A percentile compares a stretch with the other conserved stretches of the same genome.
These are phyloP conservation scores for Amphirosellinia nigrospora DNA, from an alignment of 495 filamentous ascomycete genomes.

Conservation along the genomic window DNA sequence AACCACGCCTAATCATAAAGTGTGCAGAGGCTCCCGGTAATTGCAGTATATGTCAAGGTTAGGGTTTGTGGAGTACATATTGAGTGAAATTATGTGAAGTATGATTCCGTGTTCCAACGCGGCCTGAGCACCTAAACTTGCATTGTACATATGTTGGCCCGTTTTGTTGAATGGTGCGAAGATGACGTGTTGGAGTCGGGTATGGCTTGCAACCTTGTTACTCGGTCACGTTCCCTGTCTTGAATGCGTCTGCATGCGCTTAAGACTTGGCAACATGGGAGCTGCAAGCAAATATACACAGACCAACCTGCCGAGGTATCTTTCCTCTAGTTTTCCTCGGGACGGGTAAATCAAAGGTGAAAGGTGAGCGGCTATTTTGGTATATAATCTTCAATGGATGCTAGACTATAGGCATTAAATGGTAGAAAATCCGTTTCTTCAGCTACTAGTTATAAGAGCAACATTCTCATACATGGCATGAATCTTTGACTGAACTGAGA, in stretches of 20 bases:
- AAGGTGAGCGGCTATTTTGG: neutral
- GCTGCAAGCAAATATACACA: neutral
- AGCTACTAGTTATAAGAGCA: neutral
- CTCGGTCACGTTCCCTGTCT: conserved; percentile 21
- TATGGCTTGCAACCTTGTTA: too few relatives aligned
- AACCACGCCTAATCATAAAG: neutral
- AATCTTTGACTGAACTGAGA: neutral
- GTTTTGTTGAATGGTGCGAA: neutral
- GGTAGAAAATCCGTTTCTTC: neutral
- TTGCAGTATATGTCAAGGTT: conserved; percentile 17
- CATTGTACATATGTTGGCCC: neutral
- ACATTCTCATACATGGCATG: neutral
- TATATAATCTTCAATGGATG: neutral
- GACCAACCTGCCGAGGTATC: neutral
- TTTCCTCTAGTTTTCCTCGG: neutral
- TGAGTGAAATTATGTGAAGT: conserved; percentile 6
- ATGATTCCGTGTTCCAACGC: neutral
- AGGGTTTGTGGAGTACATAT: conserved; percentile 14
- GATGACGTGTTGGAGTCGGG: conserved; percentile 13
- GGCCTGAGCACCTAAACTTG: conserved; percentile 15
- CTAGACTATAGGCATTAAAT: neutral
- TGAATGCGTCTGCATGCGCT: conserved; percentile 16
- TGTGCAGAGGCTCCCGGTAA: neutral
- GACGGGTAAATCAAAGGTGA: conserved; percentile 6
- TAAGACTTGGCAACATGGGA: neutral